These are phyloP conservation scores for Citrus reticulata DNA, from an alignment of 345 rosid genomes.

Conservation along the genomic window DNA sequence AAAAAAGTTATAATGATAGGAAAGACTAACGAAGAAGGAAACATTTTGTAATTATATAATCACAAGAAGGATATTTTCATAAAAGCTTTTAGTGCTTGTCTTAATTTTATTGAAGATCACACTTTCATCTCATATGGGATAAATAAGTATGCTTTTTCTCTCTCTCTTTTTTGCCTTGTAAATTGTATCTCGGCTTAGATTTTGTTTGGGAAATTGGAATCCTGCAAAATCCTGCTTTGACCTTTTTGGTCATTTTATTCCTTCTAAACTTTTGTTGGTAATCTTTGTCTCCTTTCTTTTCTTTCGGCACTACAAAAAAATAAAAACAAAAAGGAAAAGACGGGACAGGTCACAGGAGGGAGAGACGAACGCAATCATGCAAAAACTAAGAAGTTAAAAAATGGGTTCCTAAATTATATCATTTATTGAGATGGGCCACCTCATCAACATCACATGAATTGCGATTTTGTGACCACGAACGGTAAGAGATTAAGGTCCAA, in stretches of 20 bases:
- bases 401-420: neutral
- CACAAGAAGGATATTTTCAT: neutral
- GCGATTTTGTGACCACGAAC: too few relatives aligned
- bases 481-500: neutral
- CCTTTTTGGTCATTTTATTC: conserved; percentile 1
- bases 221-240: neutral
- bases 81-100: neutral
- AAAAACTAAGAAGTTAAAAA: neutral
- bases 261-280: neutral
- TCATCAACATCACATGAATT: neutral
- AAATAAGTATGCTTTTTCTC: too few relatives aligned
- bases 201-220: neutral
- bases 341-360: neutral
- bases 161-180: neutral
- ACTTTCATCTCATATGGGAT: too few relatives aligned
- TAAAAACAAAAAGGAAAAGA: neutral
- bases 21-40: neutral
- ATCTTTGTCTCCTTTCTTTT: neutral
- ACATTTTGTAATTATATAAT: neutral
- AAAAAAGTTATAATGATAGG: too few relatives aligned
- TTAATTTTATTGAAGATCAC: too few relatives aligned
- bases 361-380: conserved; percentile 13
- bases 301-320: neutral
- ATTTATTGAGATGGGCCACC: neutral
- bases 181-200: neutral